phyloP scores from a whole-genome alignment of 805 yeast species.

The Lipomyces starkeyi region DNA sequence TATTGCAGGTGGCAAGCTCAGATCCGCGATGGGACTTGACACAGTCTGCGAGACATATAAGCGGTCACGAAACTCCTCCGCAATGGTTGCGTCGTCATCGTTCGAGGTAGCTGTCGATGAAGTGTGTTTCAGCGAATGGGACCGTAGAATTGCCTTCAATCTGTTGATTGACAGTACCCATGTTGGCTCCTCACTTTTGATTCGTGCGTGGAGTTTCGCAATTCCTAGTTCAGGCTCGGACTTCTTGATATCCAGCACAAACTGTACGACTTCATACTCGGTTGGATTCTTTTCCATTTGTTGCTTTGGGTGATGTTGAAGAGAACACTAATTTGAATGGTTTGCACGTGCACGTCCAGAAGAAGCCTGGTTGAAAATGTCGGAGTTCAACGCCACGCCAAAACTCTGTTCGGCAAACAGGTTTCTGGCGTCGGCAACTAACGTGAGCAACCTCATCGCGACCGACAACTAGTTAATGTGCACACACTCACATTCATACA shows the following conservation, averaged over 20 bases:
- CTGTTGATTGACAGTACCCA: slow-evolving; percentile 71
- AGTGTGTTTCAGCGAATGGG: neutral
- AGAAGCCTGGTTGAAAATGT: neutral
- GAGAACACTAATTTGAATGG: neutral
- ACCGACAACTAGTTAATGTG: neutral
- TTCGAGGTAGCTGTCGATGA: neutral
- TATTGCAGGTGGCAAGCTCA: slow-evolving; percentile 50
- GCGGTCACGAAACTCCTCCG: slow-evolving; percentile 16
- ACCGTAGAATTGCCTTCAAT: slow-evolving; percentile 55
- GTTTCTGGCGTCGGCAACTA: neutral
- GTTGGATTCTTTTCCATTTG: slow-evolving; percentile 19
- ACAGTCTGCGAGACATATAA: slow-evolving; percentile 59
- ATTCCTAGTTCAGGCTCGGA: slow-evolving; percentile 51
- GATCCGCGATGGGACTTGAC: slow-evolving; percentile 56
- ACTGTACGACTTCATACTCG: slow-evolving; percentile 20
- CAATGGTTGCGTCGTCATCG: neutral
- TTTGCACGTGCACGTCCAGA: neutral
- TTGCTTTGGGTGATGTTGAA: neutral
- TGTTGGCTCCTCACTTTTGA: slow-evolving; percentile 58
- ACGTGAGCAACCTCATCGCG: neutral
- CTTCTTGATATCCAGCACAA: slow-evolving; percentile 15
- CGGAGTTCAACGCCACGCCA: neutral
- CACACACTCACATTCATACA: neutral
- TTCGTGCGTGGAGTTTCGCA: slow-evolving; percentile 56
- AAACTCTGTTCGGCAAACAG: slow-evolving; percentile 5